Conservation (phyloP, 768 basidiomycete species). For the Macrolepiota albuminosa region DNA sequence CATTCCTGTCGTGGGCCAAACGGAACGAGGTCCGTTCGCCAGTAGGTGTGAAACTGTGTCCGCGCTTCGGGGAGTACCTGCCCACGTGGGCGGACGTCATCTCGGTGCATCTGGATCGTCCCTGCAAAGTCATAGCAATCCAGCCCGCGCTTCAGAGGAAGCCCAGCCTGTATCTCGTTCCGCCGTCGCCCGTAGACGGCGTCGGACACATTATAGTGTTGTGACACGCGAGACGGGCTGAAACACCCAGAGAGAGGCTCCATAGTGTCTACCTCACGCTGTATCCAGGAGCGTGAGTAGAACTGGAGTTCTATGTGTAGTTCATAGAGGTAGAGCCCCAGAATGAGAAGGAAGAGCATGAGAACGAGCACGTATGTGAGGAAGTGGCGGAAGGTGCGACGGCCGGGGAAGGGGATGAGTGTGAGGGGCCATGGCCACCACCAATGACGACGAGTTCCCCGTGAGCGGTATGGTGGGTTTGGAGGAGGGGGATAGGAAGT, state of each 20-base stretch:
- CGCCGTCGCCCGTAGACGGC: constrained; percentile 58
- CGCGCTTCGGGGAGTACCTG: constrained; percentile 37
- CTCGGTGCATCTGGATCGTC: constrained; percentile 48
- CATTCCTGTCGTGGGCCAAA: constrained; percentile 83
- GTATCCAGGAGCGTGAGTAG: constrained; percentile 74
- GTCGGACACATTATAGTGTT: constrained; percentile 63
- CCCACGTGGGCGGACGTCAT: constrained; percentile 12
- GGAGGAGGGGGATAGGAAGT: constrained; percentile 18
- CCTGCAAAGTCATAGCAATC: constrained; percentile 94
- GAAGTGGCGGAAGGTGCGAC: constrained; percentile 24
- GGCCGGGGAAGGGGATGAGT: constrained; percentile 24
- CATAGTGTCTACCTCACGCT: constrained; percentile 61
- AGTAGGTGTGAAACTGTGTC: constrained; percentile 86
- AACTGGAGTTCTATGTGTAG: constrained; percentile 83
- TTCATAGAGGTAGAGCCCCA: constrained; percentile 63
- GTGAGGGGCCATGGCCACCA: constrained; percentile 16
- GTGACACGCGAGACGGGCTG: constrained; percentile 50
- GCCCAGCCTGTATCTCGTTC: constrained; percentile 76
- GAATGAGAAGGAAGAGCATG: constrained; percentile 33
- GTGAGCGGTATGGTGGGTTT: constrained; percentile 22
- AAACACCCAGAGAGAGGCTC: constrained; percentile 74
- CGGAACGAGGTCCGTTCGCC: constrained; percentile 83
- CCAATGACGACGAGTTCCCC: constrained; percentile 11
- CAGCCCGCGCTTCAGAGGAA: constrained; percentile 71
- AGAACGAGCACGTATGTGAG: constrained; percentile 33